Evolutionary conservation across 2,329 filamentous ascomycete genomes (phyloP), one percentile per base, ranked within the genome.

Genomic region (Juglanconis juglandina): DNA sequence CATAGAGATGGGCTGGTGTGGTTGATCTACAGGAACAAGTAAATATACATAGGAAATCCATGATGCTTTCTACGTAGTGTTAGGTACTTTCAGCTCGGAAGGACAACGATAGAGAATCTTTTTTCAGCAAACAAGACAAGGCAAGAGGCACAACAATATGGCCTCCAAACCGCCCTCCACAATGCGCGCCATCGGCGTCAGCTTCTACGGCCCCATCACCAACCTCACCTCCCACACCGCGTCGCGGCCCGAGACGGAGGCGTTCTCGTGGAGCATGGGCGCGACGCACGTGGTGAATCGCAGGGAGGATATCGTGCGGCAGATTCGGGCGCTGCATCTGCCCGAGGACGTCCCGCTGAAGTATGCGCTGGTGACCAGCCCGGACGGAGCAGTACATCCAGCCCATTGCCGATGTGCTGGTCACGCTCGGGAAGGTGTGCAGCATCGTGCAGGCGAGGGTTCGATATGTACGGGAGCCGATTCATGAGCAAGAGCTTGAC

Each of bases 401-500:
- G 4, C 71, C 73, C 10, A 69, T 73, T 3, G 72, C 71, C 2
- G 70, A 73, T 32, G 68, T 79, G n/a, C 71, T 72, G 44, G 74
- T 72, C 14, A 76, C 77, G 2, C 77, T 79, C 46, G 76, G 75
- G 8, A 79, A 77, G 64, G 72, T 78, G 6, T 77, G 75, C 68
- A 76, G 72, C 11, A 78, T 79, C 58, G 76, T 79, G 13, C 77
- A 80, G 65, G 73, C 72, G 7, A 64, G 72, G 72, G 49, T 72
- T 76, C 34, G 72, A 72, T 32, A 75, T 78, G 73, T 79, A 79
- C 62, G 76, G 76, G 3, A 75, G 76, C 2, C 70, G 77, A 66
- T 78, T 76, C 66, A 77, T 79, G 75, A 71, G 75, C 53, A 79
- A 79, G 67, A 75, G 71, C 14, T 62, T 79, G 54, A 72, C 71